Percentiles rank a stretch among this genome's conserved stretches.
Evolutionary conservation across 495 filamentous ascomycete species (phyloP).

Genomic region (Neurospora sp.): DNA sequence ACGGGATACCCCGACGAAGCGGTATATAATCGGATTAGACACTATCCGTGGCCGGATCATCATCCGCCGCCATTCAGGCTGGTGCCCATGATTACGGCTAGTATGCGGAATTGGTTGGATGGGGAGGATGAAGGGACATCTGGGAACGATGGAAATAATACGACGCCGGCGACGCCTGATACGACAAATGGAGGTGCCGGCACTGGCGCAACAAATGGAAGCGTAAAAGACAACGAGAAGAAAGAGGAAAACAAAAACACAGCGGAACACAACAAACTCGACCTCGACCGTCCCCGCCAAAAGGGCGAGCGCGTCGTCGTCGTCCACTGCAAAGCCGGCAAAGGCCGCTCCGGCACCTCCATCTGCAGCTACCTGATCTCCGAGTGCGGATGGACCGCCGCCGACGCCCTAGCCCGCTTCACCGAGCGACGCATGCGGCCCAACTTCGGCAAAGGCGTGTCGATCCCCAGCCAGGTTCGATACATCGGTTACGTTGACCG

Average conservation of each 20-base stretch:
- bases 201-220: neutral
- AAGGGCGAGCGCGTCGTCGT: conserved; percentile 60
- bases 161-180: neutral
- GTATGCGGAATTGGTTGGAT: conserved; percentile 79
- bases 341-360: conserved; percentile 86
- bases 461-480: conserved; percentile 81
- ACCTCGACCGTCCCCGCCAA: neutral
- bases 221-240: conserved; percentile 4
- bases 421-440: conserved; percentile 82
- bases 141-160: neutral
- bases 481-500: conserved; percentile 86
- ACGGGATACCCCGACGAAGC: conserved; percentile 89
- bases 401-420: conserved; percentile 72
- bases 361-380: conserved; percentile 81
- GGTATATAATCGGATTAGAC: conserved; percentile 71
- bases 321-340: conserved; percentile 95
- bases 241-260: neutral
- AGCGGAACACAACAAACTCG: neutral
- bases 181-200: neutral
- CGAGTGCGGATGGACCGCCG: conserved; percentile 74
- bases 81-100: conserved; percentile 77
- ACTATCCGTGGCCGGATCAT: conserved; percentile 95
- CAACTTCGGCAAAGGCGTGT: conserved; percentile 82
- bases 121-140: conserved; percentile 3
- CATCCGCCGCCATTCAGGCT: conserved; percentile 89